Percentiles rank a stretch among this genome's conserved stretches.
Evolutionary conservation across 257 asterid genomes (phyloP).

Genomic region (Solanum medicagineum): DNA sequence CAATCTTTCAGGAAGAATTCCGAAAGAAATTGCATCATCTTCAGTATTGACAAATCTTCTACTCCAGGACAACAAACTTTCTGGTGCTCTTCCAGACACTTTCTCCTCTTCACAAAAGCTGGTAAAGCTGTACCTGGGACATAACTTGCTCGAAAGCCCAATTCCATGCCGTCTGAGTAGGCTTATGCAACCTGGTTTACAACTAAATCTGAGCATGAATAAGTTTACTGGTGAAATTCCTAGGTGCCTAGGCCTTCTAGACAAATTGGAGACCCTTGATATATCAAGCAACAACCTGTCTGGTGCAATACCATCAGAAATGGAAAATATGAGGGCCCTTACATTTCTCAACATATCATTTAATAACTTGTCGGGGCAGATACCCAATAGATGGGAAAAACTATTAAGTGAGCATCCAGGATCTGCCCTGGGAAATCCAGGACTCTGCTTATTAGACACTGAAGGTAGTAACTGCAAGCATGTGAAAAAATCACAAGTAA

Average conservation of each 20-base stretch:
- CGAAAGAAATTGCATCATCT: slow-evolving; percentile 21
- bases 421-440: slow-evolving; percentile 22
- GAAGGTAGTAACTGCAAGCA: slow-evolving; percentile 4
- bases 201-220: slow-evolving; percentile 32
- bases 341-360: slow-evolving; percentile 29
- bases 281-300: slow-evolving; percentile 33
- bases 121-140: slow-evolving; percentile 30
- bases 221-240: slow-evolving; percentile 28
- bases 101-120: slow-evolving; percentile 20
- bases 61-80: slow-evolving; percentile 26
- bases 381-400: slow-evolving; percentile 22
- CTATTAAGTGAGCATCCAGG: slow-evolving; percentile 11
- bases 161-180: slow-evolving; percentile 35
- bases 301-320: slow-evolving; percentile 22
- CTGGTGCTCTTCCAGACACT: slow-evolving; percentile 19
- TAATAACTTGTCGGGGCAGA: slow-evolving; percentile 16
- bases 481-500: slow-evolving; percentile 11
- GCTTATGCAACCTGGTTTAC: slow-evolving; percentile 4
- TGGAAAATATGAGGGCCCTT: slow-evolving; percentile 27
- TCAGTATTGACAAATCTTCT: slow-evolving; percentile 9
- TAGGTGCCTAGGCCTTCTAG: slow-evolving; percentile 13
- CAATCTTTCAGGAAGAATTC: slow-evolving; percentile 22
- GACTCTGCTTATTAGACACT: slow-evolving; percentile 11
- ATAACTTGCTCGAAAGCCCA: slow-evolving; percentile 29
- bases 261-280: slow-evolving; percentile 25